Evolutionary conservation across 192 early-diverging fungal species (phyloP).

Genomic region (Phycomyces blakesleeanus): DNA sequence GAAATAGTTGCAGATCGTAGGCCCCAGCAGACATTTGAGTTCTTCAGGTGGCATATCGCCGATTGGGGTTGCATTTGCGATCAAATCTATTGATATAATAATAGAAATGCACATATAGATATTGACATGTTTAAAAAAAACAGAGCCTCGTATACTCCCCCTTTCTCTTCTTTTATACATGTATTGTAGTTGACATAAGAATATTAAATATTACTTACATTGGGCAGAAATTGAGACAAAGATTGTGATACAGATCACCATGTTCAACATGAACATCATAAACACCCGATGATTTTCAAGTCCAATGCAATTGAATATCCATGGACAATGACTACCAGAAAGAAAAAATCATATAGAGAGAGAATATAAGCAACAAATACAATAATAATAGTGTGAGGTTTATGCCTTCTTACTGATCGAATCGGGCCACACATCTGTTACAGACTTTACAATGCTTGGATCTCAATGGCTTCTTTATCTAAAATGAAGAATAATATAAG

Average conservation of each 20-base stretch:
- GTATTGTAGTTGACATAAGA: neutral
- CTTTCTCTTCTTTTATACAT: too few species aligned
- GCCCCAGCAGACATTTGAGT: conserved; percentile 48
- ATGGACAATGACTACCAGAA: conserved; percentile 80
- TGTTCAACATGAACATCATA: conserved; percentile 70
- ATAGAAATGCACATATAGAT: too few species aligned
- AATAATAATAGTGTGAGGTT: too few species aligned
- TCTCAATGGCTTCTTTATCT: conserved; percentile 79
- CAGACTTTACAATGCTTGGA: conserved; percentile 95
- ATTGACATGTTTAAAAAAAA: too few species aligned
- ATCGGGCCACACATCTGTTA: conserved; percentile 89
- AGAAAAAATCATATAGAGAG: neutral
- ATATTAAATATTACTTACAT: conserved; percentile 50
- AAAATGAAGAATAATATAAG: too few species aligned
- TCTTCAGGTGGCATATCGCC: neutral
- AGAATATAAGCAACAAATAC: neutral
- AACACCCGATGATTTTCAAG: conserved; percentile 85
- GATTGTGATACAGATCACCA: conserved; percentile 54
- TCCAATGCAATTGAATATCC: conserved; percentile 96
- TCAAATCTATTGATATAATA: neutral
- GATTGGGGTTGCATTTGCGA: neutral
- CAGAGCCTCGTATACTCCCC: too few species aligned
- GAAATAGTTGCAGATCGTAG: conserved; percentile 65
- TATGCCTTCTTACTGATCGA: conserved; percentile 72
- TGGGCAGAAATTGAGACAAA: conserved; percentile 59